Evolutionary conservation across 257 asterid genomes (phyloP).

Genomic region (Ophiorrhiza pumila): DNA sequence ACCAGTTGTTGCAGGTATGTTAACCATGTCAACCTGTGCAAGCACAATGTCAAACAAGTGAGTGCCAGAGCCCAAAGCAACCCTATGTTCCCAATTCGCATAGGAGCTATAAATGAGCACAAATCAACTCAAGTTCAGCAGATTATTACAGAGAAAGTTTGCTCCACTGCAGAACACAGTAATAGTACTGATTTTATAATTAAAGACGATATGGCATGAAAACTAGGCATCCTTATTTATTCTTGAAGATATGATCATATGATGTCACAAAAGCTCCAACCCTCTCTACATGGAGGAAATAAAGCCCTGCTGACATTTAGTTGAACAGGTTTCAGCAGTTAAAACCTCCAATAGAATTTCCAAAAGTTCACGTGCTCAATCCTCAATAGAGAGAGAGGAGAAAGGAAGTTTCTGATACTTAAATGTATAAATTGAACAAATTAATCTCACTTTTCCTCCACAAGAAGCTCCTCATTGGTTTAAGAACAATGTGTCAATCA

Average conservation of each 20-base stretch:
- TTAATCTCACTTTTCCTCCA: neutral
- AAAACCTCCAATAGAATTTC: neutral
- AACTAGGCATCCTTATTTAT: neutral
- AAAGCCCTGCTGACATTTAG: neutral
- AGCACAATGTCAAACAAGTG: neutral
- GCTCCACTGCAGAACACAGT: neutral
- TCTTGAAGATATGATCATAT: neutral
- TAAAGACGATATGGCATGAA: neutral
- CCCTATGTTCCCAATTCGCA: neutral
- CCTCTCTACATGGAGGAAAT: neutral
- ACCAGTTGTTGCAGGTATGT: conserved; percentile 49
- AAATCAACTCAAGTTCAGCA: neutral
- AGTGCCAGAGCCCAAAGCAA: neutral
- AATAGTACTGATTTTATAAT: neutral
- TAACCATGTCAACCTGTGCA: conserved; percentile 57
- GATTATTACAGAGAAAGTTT: neutral
- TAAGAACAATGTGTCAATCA: neutral
- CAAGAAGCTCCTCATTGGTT: neutral
- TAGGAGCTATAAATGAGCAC: neutral
- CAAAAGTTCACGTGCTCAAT: neutral
- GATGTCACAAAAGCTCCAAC: neutral
- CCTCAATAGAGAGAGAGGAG: neutral
- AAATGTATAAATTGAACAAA: neutral
- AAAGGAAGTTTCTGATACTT: neutral
- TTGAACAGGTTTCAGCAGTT: conserved; percentile 2